Conservation (phyloP, 495 filamentous ascomycete species). For the Cryomyces minteri region DNA sequence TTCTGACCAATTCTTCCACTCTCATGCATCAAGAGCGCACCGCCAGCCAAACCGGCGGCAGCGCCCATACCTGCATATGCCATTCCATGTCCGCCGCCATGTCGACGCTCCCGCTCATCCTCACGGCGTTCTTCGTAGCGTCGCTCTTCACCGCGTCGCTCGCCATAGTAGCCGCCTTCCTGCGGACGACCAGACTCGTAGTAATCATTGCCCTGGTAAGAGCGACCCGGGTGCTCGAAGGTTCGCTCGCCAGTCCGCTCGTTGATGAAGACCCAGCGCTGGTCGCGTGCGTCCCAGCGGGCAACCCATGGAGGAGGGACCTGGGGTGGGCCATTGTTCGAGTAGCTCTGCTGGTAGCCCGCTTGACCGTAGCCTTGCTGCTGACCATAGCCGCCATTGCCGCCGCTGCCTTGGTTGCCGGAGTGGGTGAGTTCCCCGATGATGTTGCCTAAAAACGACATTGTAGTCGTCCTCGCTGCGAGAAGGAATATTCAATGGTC, state of each 20-base stretch:
- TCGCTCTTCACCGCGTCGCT: no score
- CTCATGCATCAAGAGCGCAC: conserved; percentile 34
- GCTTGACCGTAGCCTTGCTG: no score
- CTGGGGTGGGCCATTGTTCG: conserved; percentile 4
- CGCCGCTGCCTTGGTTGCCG: background rate
- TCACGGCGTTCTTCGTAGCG: conserved; percentile 3
- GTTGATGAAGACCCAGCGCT: conserved; percentile 43
- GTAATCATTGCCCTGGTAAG: conserved; percentile 4
- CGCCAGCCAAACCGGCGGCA: conserved; percentile 35
- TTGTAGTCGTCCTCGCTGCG: no score
- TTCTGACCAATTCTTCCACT: conserved; percentile 15
- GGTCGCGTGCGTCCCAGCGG: conserved; percentile 35
- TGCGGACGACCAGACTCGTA: background rate
- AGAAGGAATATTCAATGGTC: no score
- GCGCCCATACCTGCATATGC: conserved; percentile 33
- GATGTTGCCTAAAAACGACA: background rate
- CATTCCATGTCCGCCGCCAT: conserved; percentile 22
- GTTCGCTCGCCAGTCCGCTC: conserved; percentile 37
- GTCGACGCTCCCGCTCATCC: conserved; percentile 23
- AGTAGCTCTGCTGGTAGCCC: background rate
- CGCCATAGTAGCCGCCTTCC: background rate
- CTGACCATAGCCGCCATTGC: no score
- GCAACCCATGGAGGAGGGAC: conserved; percentile 39
- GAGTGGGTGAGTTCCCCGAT: conserved; percentile 1
- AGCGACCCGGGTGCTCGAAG: conserved; percentile 29